Conservation (phyloP, 352 stramenopile genomes). For the Aphanomyces invadans region DNA sequence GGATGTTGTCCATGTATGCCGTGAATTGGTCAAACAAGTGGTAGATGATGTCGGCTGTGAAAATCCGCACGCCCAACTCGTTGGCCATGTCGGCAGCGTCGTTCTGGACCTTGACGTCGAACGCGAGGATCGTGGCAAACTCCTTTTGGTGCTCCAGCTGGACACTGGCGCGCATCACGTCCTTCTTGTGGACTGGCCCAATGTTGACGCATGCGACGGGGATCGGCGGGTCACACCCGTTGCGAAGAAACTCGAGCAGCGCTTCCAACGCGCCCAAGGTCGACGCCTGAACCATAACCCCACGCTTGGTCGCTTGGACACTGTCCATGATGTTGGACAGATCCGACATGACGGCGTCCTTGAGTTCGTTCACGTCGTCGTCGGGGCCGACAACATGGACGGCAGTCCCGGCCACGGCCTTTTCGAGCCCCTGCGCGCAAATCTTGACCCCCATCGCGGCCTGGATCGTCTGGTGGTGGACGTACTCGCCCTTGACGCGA, state of each 20-base stretch:
- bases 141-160: conserved; percentile 97
- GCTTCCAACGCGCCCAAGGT: conserved; percentile 98
- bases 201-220: conserved; percentile 95
- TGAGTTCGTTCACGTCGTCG: conserved; percentile 97
- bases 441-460: conserved; percentile 99
- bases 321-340: conserved; percentile 92
- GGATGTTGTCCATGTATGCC: conserved; percentile 94
- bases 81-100: conserved; percentile 88
- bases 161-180: conserved; percentile 97
- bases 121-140: conserved; percentile 97
- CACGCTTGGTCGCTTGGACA: conserved; percentile 92
- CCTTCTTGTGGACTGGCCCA: conserved; percentile 97
- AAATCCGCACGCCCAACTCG: conserved; percentile 95
- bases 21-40: conserved; percentile 99
- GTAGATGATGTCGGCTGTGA: conserved; percentile 99
- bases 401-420: conserved; percentile 96
- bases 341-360: conserved; percentile 95
- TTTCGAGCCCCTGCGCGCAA: conserved; percentile 94
- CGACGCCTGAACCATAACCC: conserved; percentile 98
- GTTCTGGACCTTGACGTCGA: conserved; percentile 96
- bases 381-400: conserved; percentile 95
- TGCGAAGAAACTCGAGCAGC: conserved; percentile 95
- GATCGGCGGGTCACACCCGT: conserved; percentile 87
- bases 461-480: conserved; percentile 96
- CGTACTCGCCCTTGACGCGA: conserved; percentile 88